Evolutionary conservation across 108 stramenopile species (phyloP).

Genomic region (Nitzschia sp.): DNA sequence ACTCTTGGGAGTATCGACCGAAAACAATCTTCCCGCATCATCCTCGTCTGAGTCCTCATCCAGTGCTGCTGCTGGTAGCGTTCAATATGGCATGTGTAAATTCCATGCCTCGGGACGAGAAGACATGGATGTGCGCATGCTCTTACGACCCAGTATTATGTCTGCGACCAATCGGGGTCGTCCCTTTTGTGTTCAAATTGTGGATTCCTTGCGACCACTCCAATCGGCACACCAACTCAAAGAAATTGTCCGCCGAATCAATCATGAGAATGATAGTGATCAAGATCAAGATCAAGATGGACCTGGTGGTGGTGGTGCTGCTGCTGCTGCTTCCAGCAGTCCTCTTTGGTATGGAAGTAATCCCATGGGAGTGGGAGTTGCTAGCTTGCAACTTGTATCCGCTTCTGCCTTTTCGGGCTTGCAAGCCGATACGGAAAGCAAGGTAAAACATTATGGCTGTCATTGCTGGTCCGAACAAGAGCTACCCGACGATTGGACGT

Average conservation of each 20-base stretch:
- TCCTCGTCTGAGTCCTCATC: not conserved
- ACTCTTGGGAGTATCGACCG: conserved; percentile 59
- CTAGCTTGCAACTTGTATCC: conserved; percentile 42
- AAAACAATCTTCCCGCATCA: conserved; percentile 42
- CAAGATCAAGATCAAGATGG: not conserved
- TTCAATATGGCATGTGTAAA: conserved; percentile 73
- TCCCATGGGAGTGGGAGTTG: conserved; percentile 65
- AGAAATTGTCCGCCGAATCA: conserved; percentile 45
- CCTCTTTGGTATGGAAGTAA: conserved; percentile 52
- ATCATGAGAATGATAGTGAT: conserved; percentile 18
- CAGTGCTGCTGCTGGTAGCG: not conserved
- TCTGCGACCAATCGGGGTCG: conserved; percentile 49
- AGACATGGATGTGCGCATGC: conserved; percentile 91
- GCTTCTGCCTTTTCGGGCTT: conserved; percentile 50
- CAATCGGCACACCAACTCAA: conserved; percentile 34
- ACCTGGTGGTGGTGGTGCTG: not conserved
- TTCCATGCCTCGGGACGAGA: conserved; percentile 91
- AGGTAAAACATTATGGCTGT: conserved; percentile 83
- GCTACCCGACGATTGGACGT: conserved; percentile 32
- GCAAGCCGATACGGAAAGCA: conserved; percentile 80
- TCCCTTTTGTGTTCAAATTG: conserved; percentile 80
- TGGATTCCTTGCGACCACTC: conserved; percentile 57
- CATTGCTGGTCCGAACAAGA: conserved; percentile 60
- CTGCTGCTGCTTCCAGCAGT: conserved; percentile 3
- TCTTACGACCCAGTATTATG: conserved; percentile 47